These are phyloP conservation scores for Talaromyces sp. DNA, from an alignment of 2,329 filamentous ascomycete genomes.

Conservation along the genomic window DNA sequence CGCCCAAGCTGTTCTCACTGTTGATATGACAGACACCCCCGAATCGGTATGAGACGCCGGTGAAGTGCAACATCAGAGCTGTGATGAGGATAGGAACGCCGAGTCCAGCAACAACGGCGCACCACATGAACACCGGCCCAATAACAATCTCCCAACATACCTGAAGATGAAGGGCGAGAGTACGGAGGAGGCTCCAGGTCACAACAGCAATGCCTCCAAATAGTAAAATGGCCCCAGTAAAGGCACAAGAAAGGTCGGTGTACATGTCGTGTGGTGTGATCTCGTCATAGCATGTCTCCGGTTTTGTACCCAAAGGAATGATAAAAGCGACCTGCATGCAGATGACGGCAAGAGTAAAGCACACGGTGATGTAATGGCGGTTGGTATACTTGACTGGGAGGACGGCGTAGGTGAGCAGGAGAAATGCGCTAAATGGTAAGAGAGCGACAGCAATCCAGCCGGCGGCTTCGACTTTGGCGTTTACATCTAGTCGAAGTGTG, in stretches of 20 bases:
- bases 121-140: constrained; percentile 84
- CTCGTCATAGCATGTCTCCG: constrained; percentile 76
- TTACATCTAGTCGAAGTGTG: constrained; percentile 41
- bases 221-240: constrained; percentile 80
- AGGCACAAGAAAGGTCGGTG: constrained; percentile 73
- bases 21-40: constrained; percentile 93
- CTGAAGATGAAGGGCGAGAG: constrained; percentile 88
- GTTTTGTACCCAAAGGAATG: constrained; percentile 73
- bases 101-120: constrained; percentile 76
- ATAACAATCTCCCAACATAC: constrained; percentile 96
- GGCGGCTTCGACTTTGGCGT: constrained; percentile 59
- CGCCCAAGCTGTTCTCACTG: constrained; percentile 73
- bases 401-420: constrained; percentile 73
- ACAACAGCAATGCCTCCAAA: constrained; percentile 79
- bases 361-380: constrained; percentile 89
- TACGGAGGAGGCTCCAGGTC: constrained; percentile 86
- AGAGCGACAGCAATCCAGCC: constrained; percentile 79
- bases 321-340: constrained; percentile 91
- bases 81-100: constrained; percentile 74
- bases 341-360: constrained; percentile 69
- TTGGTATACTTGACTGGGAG: constrained; percentile 85
- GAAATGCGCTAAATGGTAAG: constrained; percentile 66
- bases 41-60: constrained; percentile 91
- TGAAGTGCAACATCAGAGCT: constrained; percentile 71
- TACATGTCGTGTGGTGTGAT: constrained; percentile 95